Evolutionary conservation across 192 early-diverging fungal genomes (phyloP), one percentile per base, ranked within the genome.

Genomic region (Podochytrium sp.): DNA sequence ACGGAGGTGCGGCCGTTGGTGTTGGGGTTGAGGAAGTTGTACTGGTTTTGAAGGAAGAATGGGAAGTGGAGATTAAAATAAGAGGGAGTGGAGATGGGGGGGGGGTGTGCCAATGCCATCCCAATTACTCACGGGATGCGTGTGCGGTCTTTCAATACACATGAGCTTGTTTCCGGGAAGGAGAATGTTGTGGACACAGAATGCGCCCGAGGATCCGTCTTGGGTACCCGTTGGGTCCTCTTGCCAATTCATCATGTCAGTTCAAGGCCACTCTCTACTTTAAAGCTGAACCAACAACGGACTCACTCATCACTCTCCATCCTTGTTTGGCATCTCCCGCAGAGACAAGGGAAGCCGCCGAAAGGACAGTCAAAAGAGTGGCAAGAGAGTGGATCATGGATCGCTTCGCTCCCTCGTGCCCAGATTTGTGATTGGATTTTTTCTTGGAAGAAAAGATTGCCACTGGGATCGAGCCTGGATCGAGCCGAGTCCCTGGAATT

Each of bases 71-170:
- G n/a, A 49, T 16, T 16, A 49, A 49, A 49, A 49, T 16, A 49
- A 49, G n/a, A 49, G 47, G n/a, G n/a, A n/a, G n/a, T n/a, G n/a
- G n/a, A n/a, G n/a, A n/a, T n/a, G n/a, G n/a, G n/a, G n/a, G n/a
- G n/a, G n/a, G n/a, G n/a, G n/a, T n/a, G n/a, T n/a, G n/a, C n/a
- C n/a, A n/a, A n/a, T n/a, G n/a, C n/a, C n/a, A n/a, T n/a, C n/a
- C n/a, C 43, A 52, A 52, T 12, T 20, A 52, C 65, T 67, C 27
- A 62, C 60, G 4, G 69, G 69, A n/a, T 51, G 27, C 43, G 60
- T 58, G 41, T 81, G 79, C 25, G 79, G 79, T 2, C 79, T 34
- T 52, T 81, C 79, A 32, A 77, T 57, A 65, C 79, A 81, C 32
- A 81, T n/a, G 39, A 81, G 67, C 40, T 64, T n/a, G 35, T 37